phyloP scores from a whole-genome alignment of 2,329 filamentous ascomycete genomes.

The Alternaria metachromatica region DNA sequence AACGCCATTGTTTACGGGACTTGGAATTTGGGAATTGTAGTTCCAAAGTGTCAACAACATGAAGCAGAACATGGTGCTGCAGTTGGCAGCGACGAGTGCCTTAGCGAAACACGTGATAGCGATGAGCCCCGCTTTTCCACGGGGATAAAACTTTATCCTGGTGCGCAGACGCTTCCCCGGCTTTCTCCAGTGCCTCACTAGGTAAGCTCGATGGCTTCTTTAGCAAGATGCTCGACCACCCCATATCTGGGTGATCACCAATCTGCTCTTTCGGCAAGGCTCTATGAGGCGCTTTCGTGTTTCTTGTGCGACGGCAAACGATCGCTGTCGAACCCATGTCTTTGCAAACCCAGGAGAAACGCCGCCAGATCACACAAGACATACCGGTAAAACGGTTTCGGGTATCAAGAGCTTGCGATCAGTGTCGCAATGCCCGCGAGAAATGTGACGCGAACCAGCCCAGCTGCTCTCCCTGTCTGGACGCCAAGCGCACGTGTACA shows the following conservation, averaged over 20 bases:
- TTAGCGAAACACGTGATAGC: conserved; percentile 14
- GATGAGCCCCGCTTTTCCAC: conserved; percentile 1
- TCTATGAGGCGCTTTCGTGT: neutral
- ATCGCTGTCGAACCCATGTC: conserved; percentile 19
- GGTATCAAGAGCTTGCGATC: conserved; percentile 72
- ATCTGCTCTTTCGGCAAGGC: neutral
- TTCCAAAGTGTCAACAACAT: conserved; percentile 8
- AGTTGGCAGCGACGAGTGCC: conserved; percentile 2
- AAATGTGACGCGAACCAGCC: conserved; percentile 75
- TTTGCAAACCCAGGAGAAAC: conserved; percentile 27
- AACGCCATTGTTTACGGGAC: conserved; percentile 30
- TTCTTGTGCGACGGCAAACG: neutral
- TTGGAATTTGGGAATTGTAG: neutral
- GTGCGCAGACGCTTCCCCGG: conserved; percentile 11
- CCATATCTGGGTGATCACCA: neutral
- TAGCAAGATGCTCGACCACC: conserved; percentile 2
- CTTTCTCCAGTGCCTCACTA: conserved; percentile 6
- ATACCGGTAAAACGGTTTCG: conserved; percentile 60
- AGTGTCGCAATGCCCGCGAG: conserved; percentile 69
- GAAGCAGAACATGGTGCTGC: conserved; percentile 6
- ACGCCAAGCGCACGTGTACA: conserved; percentile 68
- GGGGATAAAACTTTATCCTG: conserved; percentile 18
- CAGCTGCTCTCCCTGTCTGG: conserved; percentile 68
- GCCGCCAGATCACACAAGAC: conserved; percentile 22
- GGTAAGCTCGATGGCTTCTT: conserved; percentile 9